phyloP scores from a whole-genome alignment of 2,329 filamentous ascomycete species.

The Pleurostoma richardsiae region DNA sequence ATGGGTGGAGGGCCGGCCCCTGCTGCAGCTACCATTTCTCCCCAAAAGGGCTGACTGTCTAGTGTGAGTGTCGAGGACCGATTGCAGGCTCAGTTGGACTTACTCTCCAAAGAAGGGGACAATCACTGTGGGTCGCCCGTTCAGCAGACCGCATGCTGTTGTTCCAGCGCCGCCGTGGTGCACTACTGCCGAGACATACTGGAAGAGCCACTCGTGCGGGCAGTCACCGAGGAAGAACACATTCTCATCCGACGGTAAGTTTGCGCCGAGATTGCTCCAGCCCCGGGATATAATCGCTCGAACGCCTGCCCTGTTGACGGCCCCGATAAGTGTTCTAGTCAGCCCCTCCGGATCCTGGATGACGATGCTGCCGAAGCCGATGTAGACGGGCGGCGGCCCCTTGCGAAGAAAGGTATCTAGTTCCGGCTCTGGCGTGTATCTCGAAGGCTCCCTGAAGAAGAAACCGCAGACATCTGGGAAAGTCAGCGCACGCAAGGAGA shows the following conservation, averaged over 20 bases:
- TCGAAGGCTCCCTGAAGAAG: neutral
- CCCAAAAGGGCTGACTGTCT: slow-evolving; percentile 33
- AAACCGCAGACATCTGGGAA: slow-evolving; percentile 1
- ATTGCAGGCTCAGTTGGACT: slow-evolving; percentile 1
- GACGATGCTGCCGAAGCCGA: slow-evolving; percentile 47
- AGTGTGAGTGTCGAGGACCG: neutral
- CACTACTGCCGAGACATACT: slow-evolving; percentile 47
- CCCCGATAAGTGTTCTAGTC: slow-evolving; percentile 31
- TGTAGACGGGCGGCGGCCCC: slow-evolving; percentile 30
- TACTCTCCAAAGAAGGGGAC: slow-evolving; percentile 45
- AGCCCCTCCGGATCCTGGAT: slow-evolving; percentile 35
- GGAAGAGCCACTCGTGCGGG: slow-evolving; percentile 54
- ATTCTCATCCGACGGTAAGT: slow-evolving; percentile 1
- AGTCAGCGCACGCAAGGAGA: no score
- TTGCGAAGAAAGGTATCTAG: neutral
- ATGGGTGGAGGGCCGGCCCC: slow-evolving; percentile 50
- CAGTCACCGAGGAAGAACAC: slow-evolving; percentile 49
- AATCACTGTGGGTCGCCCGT: slow-evolving; percentile 45
- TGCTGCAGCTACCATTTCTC: slow-evolving; percentile 28
- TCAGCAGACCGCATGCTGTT: slow-evolving; percentile 47
- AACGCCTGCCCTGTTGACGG: slow-evolving; percentile 31
- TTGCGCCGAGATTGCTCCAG: slow-evolving; percentile 14
- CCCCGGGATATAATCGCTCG: slow-evolving; percentile 43
- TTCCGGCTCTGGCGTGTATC: neutral
- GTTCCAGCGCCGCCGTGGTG: slow-evolving; percentile 58